These are phyloP conservation scores for Metschnikowia amazonensis DNA, from an alignment of 805 yeast genomes.

Conservation along the genomic window DNA sequence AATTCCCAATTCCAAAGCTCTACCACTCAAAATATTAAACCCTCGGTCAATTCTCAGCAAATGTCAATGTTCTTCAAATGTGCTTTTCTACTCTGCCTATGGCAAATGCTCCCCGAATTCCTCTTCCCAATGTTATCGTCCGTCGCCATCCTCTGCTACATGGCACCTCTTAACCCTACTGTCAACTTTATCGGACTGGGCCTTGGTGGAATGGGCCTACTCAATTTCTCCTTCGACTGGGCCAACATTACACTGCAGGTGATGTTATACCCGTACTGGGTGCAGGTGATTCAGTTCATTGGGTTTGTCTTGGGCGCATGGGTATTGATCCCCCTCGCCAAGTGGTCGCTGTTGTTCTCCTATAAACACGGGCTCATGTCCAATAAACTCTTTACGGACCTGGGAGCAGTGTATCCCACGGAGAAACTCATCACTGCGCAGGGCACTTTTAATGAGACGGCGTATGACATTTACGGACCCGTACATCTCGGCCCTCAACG, in stretches of 20 bases:
- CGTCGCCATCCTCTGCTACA: constrained; percentile 46
- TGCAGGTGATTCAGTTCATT: constrained; percentile 44
- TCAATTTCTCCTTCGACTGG: constrained; percentile 50
- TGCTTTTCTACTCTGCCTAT: constrained; percentile 21
- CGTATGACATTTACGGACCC: constrained; percentile 44
- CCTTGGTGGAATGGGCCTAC: constrained; percentile 48
- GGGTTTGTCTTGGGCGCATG: constrained; percentile 49
- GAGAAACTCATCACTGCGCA: constrained; percentile 37
- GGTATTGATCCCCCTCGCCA: constrained; percentile 45
- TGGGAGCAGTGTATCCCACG: constrained; percentile 44
- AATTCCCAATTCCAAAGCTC: no score
- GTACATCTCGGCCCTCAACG: constrained; percentile 47
- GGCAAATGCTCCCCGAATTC: constrained; percentile 51
- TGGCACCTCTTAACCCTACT: constrained; percentile 40
- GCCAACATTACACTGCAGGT: constrained; percentile 49
- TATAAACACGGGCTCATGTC: constrained; percentile 45
- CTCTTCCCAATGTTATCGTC: constrained; percentile 48
- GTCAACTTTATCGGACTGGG: constrained; percentile 50
- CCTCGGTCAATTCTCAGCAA: no score
- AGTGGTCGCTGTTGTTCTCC: constrained; percentile 36
- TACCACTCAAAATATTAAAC: no score
- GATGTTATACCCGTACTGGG: constrained; percentile 52
- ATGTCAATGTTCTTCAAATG: constrained; percentile 39
- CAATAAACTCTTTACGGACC: constrained; percentile 34
- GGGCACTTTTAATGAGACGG: constrained; percentile 41